Base-by-base conservation (phyloP, 2,329 filamentous ascomycete species). In the Pleoardoris graminearum region DNA sequence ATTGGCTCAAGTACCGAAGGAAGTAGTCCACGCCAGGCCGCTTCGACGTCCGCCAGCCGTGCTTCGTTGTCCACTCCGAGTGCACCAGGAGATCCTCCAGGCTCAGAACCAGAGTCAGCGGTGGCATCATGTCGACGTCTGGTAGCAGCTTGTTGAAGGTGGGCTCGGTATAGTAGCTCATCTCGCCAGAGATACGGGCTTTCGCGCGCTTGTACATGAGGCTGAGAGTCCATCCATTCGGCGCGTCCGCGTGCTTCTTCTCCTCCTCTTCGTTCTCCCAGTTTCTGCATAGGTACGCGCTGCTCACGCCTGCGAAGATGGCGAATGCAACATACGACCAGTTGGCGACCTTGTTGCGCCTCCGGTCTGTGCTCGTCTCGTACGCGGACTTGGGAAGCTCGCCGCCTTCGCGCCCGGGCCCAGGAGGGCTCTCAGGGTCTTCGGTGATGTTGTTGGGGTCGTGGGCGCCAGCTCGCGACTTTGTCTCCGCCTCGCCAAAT, bases 11-110 rank as follows among this genome's bases (percentile, higher is more conserved):
- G 74, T 99, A 99, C 69, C 90, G 90, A 59, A 99, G 79, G 79
- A 99, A 99, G 79, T 99, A 99, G 77, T 99, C 94, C 56, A 95
- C 84, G 39, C 94, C 94, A 30, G 94, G 94, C 44, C 94, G 85
- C 79, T 99, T 99, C 23, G 94, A 94, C 56, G 95, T 83, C 62
- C 93, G 86, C 91, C 94, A 99, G 53, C 94, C 94, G 69, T 97
- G 89, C 72, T 97, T 90, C 51, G 93, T 85, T 21, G 86, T 85
- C 94, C 94, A 99, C 72, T 96, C 91, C 69, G 90, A 96, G 77
- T 97, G 93, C 25, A 99, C 85, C 48, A 99, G 82, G 65, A 99
- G 82, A 73, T 99, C 93, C 72, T 99, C 94, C 67, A 99, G 78
- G 71, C 90, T 94, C 63, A 99, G 80, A 25, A 96, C 93, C 25